A percentile compares a stretch with the other conserved stretches of the same genome.
Evolutionary conservation across 2,329 filamentous ascomycete species (phyloP).

Genomic region (Blumeria hordei): DNA sequence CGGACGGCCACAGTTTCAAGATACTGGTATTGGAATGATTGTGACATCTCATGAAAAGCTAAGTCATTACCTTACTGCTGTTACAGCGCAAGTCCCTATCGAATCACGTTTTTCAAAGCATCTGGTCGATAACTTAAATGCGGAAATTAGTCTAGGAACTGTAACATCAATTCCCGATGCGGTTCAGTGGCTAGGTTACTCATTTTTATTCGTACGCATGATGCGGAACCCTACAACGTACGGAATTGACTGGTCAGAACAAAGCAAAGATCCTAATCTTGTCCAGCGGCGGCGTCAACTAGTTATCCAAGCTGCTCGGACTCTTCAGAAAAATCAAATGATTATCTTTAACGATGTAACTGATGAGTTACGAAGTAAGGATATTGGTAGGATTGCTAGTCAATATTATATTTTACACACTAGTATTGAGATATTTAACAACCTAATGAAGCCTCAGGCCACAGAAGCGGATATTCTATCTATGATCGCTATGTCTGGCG

Average conservation of each 20-base stretch:
- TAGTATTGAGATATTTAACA: slow-evolving; percentile 89
- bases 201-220: slow-evolving; percentile 94
- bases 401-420: slow-evolving; percentile 90
- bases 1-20: slow-evolving; percentile 90
- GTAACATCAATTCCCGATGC: slow-evolving; percentile 87
- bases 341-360: slow-evolving; percentile 94
- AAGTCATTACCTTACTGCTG: slow-evolving; percentile 69
- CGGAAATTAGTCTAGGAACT: slow-evolving; percentile 78
- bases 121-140: slow-evolving; percentile 88
- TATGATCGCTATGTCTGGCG: slow-evolving; percentile 94
- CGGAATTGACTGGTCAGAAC: slow-evolving; percentile 80
- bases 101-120: slow-evolving; percentile 91
- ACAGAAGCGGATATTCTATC: slow-evolving; percentile 80
- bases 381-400: slow-evolving; percentile 87
- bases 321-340: slow-evolving; percentile 87
- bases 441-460: slow-evolving; percentile 66
- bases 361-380: slow-evolving; percentile 79
- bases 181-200: slow-evolving; percentile 94
- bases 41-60: slow-evolving; percentile 91
- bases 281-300: slow-evolving; percentile 68
- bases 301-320: slow-evolving; percentile 67
- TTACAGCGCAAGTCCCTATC: slow-evolving; percentile 90
- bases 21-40: slow-evolving; percentile 94
- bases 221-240: slow-evolving; percentile 74
- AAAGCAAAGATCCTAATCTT: slow-evolving; percentile 59